These are phyloP conservation scores for Verbascum thapsus DNA, from an alignment of 257 asterid species.

Conservation along the genomic window DNA sequence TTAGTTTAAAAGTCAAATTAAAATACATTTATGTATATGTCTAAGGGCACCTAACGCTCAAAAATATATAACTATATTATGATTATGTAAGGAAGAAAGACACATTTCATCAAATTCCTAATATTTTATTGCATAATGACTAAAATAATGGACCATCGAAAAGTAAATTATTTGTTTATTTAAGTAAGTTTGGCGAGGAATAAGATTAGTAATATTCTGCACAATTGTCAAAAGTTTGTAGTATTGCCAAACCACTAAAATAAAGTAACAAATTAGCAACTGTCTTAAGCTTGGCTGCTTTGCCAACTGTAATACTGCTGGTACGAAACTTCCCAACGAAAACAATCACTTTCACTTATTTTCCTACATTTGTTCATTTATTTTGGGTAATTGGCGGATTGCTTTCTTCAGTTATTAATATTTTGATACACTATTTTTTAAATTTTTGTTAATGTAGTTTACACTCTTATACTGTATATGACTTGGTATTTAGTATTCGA, in stretches of 20 bases:
- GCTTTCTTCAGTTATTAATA: too few species aligned
- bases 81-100: not conserved
- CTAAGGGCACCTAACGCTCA: too few species aligned
- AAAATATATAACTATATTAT: not conserved
- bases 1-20: too few species aligned
- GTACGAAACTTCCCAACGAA: constrained; percentile 9
- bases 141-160: constrained; percentile 1
- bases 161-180: not conserved
- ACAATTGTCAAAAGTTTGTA: constrained; percentile 3
- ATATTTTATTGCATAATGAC: not conserved
- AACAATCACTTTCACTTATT: too few species aligned
- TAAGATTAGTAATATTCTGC: not conserved
- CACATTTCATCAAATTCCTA: not conserved
- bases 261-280: not conserved
- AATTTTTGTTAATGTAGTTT: too few species aligned
- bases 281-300: not conserved
- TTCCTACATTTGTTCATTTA: too few species aligned
- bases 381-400: too few species aligned
- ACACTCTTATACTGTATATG: too few species aligned
- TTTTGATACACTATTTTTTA: too few species aligned
- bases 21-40: too few species aligned
- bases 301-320: constrained; percentile 37
- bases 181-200: not conserved
- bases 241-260: not conserved
- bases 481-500: too few species aligned